Conservation (phyloP, 2,329 filamentous ascomycete species). For the Penicillium digitatum region DNA sequence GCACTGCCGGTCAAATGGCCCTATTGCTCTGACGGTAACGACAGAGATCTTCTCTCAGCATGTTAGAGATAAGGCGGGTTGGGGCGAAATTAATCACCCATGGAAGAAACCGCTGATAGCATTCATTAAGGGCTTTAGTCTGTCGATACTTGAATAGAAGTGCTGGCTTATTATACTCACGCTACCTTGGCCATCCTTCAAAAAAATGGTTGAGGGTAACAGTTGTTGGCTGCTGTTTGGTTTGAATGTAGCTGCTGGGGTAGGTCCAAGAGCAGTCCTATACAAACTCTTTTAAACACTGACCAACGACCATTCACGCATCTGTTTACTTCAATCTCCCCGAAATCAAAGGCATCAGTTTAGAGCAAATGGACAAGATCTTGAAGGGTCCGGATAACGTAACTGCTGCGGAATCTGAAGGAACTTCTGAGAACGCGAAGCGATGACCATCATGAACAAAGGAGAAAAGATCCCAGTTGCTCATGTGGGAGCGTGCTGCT, state of each 20-base stretch:
- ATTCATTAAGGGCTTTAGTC: slow-evolving; percentile 8
- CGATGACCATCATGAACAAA: slow-evolving; percentile 3
- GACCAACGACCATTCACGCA: slow-evolving; percentile 14
- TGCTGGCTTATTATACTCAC: slow-evolving; percentile 39
- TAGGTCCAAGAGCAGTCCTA: slow-evolving; percentile 1
- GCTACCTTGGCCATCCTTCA: slow-evolving; percentile 42
- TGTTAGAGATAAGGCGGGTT: slow-evolving; percentile 37
- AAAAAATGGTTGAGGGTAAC: slow-evolving; percentile 34
- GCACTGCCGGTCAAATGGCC: slow-evolving; percentile 43
- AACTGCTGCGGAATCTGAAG: slow-evolving; percentile 35
- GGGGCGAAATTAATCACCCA: not conserved
- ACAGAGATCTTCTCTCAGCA: slow-evolving; percentile 43
- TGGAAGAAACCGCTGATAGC: not conserved
- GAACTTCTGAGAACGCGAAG: slow-evolving; percentile 24
- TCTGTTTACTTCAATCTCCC: slow-evolving; percentile 35
- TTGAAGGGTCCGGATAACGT: slow-evolving; percentile 39
- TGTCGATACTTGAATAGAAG: slow-evolving; percentile 33
- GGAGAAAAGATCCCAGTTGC: not conserved
- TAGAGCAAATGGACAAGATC: slow-evolving; percentile 37
- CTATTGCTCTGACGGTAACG: slow-evolving; percentile 37
- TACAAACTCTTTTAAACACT: not conserved
- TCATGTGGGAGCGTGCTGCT: slow-evolving; percentile 6
- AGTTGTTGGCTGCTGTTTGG: slow-evolving; percentile 42
- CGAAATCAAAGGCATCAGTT: slow-evolving; percentile 35
- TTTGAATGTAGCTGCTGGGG: slow-evolving; percentile 30